Conservation (phyloP, 2,329 filamentous ascomycete genomes). For the Daldinia sp. region DNA sequence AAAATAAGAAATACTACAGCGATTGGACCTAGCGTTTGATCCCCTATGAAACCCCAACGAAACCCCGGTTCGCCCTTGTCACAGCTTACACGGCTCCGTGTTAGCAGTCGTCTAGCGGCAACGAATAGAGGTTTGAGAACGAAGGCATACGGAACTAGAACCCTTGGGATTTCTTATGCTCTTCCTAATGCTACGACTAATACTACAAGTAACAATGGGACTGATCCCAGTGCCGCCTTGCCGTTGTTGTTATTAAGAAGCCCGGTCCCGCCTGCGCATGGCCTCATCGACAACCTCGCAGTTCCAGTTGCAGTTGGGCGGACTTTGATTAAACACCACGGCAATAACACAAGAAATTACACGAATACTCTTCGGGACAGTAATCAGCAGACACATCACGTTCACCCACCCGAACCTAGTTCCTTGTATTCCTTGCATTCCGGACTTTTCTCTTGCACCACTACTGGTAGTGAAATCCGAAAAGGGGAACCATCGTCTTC, state of each 20-base stretch:
- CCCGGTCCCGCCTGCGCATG: slow-evolving; percentile 39
- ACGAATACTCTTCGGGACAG: slow-evolving; percentile 40
- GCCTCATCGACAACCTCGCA: slow-evolving; percentile 38
- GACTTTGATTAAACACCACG: slow-evolving; percentile 39
- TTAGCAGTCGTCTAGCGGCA: slow-evolving; percentile 44
- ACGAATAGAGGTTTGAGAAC: slow-evolving; percentile 40
- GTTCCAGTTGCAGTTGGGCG: slow-evolving; percentile 29
- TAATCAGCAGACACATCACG: slow-evolving; percentile 44
- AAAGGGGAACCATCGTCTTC: slow-evolving; percentile 45
- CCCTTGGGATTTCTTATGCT: slow-evolving; percentile 42
- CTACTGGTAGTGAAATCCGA: slow-evolving; percentile 48
- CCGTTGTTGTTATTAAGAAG: slow-evolving; percentile 47
- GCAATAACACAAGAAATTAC: slow-evolving; percentile 37
- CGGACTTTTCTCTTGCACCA: slow-evolving; percentile 51
- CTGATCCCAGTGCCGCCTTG: background rate
- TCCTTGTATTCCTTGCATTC: slow-evolving; percentile 47
- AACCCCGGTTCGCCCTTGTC: slow-evolving; percentile 45
- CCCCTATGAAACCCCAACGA: slow-evolving; percentile 50
- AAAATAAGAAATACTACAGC: slow-evolving; percentile 26
- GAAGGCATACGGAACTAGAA: slow-evolving; percentile 27
- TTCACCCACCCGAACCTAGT: slow-evolving; percentile 48
- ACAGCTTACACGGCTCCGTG: slow-evolving; percentile 42
- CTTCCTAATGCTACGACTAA: slow-evolving; percentile 21
- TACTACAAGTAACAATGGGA: background rate
- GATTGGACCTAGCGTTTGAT: slow-evolving; percentile 43